Evolutionary conservation across 2,329 filamentous ascomycete species (phyloP).

Genomic region (Rosellinia necatrix): DNA sequence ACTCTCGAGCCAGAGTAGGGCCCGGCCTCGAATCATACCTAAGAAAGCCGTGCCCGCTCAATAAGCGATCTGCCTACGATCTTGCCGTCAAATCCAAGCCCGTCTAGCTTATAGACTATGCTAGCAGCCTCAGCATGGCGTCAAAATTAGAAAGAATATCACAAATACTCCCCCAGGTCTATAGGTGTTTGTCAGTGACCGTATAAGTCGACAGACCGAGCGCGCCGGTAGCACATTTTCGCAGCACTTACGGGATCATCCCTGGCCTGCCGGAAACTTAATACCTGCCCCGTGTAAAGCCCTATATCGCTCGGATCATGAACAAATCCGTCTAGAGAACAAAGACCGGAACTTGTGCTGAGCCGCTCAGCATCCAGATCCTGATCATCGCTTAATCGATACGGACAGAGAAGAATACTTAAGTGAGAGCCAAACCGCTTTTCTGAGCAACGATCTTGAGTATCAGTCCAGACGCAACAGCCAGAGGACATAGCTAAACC

Average conservation of each 20-base stretch:
- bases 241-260: constrained; percentile 5
- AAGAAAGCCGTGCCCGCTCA: too few species aligned
- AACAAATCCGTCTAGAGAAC: not conserved
- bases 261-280: not conserved
- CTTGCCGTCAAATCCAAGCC: not conserved
- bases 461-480: not conserved
- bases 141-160: constrained; percentile 14
- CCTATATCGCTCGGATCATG: constrained; percentile 8
- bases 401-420: constrained; percentile 12
- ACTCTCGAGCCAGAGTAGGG: too few species aligned
- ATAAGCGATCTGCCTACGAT: constrained; percentile 3
- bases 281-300: not conserved
- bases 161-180: constrained; percentile 20
- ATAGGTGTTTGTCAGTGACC: constrained; percentile 1
- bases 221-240: constrained; percentile 6
- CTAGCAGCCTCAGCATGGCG: not conserved
- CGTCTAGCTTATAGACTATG: not conserved
- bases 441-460: not conserved
- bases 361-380: not conserved
- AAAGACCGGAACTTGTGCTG: not conserved
- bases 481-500: not conserved
- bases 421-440: constrained; percentile 3
- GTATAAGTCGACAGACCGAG: constrained; percentile 6
- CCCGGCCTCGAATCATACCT: too few species aligned
- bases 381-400: not conserved